Percentiles rank a stretch among this genome's conserved stretches.
These are phyloP conservation scores for Tanacetum coccineum DNA, from an alignment of 129 eudicot genomes.

Conservation along the genomic window DNA sequence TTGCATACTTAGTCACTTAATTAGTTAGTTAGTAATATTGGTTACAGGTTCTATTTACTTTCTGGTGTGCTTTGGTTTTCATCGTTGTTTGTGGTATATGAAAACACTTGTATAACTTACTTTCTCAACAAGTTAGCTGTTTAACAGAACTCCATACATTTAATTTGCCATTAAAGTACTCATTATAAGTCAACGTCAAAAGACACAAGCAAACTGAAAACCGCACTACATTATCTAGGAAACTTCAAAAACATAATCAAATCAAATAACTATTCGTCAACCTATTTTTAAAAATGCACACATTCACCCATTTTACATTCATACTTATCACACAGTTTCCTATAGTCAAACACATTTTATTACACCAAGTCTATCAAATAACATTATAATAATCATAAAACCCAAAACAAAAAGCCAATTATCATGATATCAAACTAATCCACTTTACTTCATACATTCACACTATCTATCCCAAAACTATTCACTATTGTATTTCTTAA, in stretches of 20 bases:
- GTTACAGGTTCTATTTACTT: too few species aligned
- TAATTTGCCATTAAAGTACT: too few species aligned
- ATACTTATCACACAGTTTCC: slow-evolving; percentile 2
- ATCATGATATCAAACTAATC: neutral
- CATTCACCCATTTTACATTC: slow-evolving; percentile 1
- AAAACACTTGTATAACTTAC: too few species aligned
- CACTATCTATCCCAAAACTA: too few species aligned
- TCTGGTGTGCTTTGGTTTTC: too few species aligned
- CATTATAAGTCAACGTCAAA: neutral
- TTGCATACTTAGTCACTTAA: too few species aligned
- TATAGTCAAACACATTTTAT: slow-evolving; percentile 15
- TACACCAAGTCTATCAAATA: neutral
- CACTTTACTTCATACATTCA: neutral
- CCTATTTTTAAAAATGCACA: neutral
- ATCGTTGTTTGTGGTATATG: too few species aligned
- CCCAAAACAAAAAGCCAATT: too few species aligned
- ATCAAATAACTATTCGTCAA: slow-evolving; percentile 15
- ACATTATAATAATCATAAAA: slow-evolving; percentile 8
- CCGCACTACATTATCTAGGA: slow-evolving; percentile 2
- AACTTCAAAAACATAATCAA: slow-evolving; percentile 7
- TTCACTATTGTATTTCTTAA: too few species aligned
- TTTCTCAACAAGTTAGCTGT: too few species aligned
- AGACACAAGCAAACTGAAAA: neutral
- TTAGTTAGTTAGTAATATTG: too few species aligned
- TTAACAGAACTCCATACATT: too few species aligned